Evolutionary conservation across 2,329 filamentous ascomycete species (phyloP).

Genomic region (Cordyceps javanica): DNA sequence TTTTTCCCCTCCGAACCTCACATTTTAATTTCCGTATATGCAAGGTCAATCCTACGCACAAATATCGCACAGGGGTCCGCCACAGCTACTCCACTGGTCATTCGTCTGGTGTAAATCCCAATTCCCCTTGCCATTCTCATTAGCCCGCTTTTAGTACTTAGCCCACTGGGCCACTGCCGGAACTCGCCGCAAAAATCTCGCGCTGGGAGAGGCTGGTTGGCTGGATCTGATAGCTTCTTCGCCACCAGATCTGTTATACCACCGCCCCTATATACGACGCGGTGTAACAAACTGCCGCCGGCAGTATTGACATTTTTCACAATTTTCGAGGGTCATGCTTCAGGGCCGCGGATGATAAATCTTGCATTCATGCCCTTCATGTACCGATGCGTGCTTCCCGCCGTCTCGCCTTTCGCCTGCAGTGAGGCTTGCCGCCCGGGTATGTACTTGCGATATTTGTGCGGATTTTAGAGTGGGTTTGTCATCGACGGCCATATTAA

Average conservation of each 20-base stretch:
- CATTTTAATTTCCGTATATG: not conserved
- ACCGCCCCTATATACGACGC: not conserved
- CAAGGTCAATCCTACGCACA: not conserved
- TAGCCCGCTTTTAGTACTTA: too few species aligned
- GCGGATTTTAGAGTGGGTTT: slow-evolving; percentile 25
- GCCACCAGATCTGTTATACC: not conserved
- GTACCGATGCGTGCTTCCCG: not conserved
- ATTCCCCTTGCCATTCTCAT: too few species aligned
- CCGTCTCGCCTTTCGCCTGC: not conserved
- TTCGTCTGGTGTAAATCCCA: not conserved
- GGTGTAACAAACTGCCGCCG: not conserved
- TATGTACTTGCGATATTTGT: slow-evolving; percentile 28
- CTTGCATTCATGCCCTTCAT: not conserved
- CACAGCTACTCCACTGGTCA: not conserved
- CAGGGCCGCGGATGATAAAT: not conserved
- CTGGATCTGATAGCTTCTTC: not conserved
- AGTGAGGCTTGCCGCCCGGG: not conserved
- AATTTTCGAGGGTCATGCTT: too few species aligned
- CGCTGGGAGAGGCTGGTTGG: too few species aligned
- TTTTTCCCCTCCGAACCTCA: not conserved
- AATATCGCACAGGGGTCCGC: slow-evolving; percentile 1
- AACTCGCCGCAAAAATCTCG: not conserved
- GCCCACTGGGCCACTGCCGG: not conserved
- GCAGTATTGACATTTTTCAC: not conserved
- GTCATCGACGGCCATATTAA: slow-evolving; percentile 3